Evolutionary conservation across 192 early-diverging fungal genomes (phyloP).

Genomic region (Backusella circina): DNA sequence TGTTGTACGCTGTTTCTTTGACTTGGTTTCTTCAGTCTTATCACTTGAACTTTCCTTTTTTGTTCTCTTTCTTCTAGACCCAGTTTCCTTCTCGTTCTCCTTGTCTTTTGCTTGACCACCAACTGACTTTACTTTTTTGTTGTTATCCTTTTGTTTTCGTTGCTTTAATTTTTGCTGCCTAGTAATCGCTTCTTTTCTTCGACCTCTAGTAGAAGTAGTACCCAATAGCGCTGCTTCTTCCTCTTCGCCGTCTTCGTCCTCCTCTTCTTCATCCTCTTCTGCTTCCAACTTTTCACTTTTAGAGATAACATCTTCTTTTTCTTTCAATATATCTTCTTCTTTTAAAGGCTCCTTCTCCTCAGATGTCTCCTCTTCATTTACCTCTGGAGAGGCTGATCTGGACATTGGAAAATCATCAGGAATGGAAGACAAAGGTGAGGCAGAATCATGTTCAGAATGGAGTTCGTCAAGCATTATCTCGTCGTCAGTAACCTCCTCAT

Average conservation of each 20-base stretch:
- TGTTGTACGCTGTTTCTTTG: background rate
- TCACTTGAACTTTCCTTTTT: background rate
- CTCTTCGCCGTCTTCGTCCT: background rate
- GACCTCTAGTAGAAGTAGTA: background rate
- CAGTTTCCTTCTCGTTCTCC: background rate
- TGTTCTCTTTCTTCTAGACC: background rate
- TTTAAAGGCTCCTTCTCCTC: background rate
- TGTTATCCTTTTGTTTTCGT: background rate
- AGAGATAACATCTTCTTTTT: background rate
- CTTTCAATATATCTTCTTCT: background rate
- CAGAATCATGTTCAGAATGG: constrained; percentile 23
- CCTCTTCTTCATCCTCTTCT: background rate
- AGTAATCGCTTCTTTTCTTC: background rate
- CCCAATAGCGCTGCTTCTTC: background rate
- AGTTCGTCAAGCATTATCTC: constrained; percentile 13
- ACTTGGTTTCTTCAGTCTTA: background rate
- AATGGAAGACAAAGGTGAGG: constrained; percentile 35
- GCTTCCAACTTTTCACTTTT: background rate
- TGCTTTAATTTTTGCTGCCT: background rate
- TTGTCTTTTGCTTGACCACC: background rate
- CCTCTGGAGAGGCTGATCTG: constrained; percentile 29
- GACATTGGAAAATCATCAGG: constrained; percentile 41
- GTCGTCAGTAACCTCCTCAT: constrained; percentile 21
- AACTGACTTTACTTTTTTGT: background rate
- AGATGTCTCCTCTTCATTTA: background rate